Conservation (phyloP, 2,329 filamentous ascomycete genomes). For the Aspergillus thermomutatus region DNA sequence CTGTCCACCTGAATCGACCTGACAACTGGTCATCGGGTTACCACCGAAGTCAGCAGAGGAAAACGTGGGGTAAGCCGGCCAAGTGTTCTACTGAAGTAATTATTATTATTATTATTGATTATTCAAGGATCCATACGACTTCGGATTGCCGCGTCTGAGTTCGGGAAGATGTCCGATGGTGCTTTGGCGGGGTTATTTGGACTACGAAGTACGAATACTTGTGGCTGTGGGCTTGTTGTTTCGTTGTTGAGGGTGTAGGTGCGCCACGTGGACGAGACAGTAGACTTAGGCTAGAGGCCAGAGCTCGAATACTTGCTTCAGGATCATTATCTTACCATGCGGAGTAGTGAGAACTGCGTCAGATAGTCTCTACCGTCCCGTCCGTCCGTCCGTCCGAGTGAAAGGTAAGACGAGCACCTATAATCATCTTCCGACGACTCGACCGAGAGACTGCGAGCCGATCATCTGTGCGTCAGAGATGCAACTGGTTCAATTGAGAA, state of each 20-base stretch:
- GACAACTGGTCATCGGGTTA: not conserved
- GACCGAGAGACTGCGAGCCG: not conserved
- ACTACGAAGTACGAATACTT: no score
- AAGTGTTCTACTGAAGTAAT: not conserved
- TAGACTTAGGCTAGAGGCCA: no score
- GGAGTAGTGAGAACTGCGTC: no score
- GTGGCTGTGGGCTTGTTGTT: not conserved
- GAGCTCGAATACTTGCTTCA: not conserved
- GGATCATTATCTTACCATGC: not conserved
- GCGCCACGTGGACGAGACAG: no score
- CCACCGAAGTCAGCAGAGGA: no score
- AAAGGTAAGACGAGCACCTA: not conserved
- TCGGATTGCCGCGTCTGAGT: slow-evolving; percentile 8
- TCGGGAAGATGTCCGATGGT: slow-evolving; percentile 7
- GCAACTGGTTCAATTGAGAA: not conserved
- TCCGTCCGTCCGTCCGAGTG: no score
- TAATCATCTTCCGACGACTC: not conserved
- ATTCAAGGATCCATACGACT: no score
- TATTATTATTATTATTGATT: not conserved
- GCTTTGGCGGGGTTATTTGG: not conserved
- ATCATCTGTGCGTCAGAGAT: not conserved
- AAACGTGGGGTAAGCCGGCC: no score
- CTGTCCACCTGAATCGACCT: not conserved
- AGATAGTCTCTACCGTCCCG: no score
- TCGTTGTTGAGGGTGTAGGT: no score